Evolutionary conservation across 192 early-diverging fungal genomes (phyloP), one percentile per base, ranked within the genome.

Genomic region (Backusella westeae): DNA sequence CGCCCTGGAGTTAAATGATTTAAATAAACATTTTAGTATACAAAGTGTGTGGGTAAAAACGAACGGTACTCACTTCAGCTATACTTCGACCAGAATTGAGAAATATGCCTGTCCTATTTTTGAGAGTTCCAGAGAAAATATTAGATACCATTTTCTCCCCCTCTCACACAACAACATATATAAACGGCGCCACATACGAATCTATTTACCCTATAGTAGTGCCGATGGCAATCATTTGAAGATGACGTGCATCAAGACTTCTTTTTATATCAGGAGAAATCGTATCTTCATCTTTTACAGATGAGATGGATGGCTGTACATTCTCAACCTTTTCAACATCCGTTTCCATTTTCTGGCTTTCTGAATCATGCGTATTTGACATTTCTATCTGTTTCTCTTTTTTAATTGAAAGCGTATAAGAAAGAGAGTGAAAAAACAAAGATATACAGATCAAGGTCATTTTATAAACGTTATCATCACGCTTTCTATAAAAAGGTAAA

Each of bases 41-140:
- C 32, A 32, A 32, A 32, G 32, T 3, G 32, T 32, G 32, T 32
- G 32, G 32, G 32, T 32, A 32, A 63, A 39, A 8, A 36, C 9
- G 32, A 32, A 32, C 32, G 2, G 35, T 6, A 53, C 53, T 69
- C 73, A 78, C 77, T 0, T 77, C 44, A 4, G 90, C 88, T 26
- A 96, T 85, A 19, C 87, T 91, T 4, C 80, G 77, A 71, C 91
- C 93, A 77, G 87, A 86, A 46, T 92, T 93, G 69, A 93, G 83
- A 77, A 93, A 93, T 12, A 94, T 78, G 65, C 92, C 93, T 29
- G 93, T 94, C 44, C 85, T 84, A 69, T 63, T 29, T 63, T 14
- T 36, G 2, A 32, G 32, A 32, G 32, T 38, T 19, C 39, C 0
- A 35, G 17, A 67, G 19, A 66, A 44, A 42, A 56, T 0, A 23